phyloP scores from a whole-genome alignment of 208 protist genomes.

The Acanthamoeba royreba region DNA sequence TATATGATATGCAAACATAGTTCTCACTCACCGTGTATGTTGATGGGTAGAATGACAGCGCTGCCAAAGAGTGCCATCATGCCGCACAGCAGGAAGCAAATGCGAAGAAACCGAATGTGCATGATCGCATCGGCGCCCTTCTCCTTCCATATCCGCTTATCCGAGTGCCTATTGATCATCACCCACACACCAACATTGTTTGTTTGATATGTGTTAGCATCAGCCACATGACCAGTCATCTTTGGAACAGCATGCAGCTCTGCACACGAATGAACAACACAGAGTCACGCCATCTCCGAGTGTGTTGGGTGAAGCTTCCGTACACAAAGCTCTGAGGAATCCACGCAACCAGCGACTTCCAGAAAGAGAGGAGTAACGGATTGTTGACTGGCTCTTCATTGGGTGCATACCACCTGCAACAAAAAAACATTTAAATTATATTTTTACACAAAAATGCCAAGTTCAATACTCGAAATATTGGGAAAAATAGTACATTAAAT shows the following conservation, averaged over 20 bases:
- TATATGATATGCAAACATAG: too few species aligned
- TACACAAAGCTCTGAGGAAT: not conserved
- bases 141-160: constrained; percentile 22
- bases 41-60: constrained; percentile 24
- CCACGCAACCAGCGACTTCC: not conserved
- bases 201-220: not conserved
- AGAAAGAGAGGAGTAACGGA: not conserved
- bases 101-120: not conserved
- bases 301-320: not conserved
- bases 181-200: not conserved
- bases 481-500: too few species aligned
- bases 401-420: not conserved
- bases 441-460: too few species aligned
- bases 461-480: too few species aligned
- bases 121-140: constrained; percentile 22
- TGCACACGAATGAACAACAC: not conserved
- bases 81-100: not conserved
- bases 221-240: not conserved
- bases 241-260: not conserved
- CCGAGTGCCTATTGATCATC: not conserved
- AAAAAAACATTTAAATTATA: too few species aligned
- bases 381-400: not conserved
- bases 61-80: constrained; percentile 27
- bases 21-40: not conserved
- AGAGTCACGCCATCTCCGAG: too few species aligned